Conservation (phyloP, 306 rosid genomes). For the Sindora glabra region DNA sequence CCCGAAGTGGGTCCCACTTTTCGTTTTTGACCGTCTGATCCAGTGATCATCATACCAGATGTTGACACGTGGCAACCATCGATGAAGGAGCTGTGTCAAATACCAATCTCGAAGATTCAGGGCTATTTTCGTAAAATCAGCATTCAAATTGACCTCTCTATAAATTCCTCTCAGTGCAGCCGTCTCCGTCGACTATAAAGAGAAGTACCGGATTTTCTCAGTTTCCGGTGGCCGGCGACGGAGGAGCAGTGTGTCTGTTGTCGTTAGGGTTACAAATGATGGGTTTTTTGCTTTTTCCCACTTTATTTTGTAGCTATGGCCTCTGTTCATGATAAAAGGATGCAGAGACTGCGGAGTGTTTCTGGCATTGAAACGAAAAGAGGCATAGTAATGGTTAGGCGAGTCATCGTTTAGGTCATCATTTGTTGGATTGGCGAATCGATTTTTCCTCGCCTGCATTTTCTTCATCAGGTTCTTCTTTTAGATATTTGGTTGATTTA, state of each 20-base stretch:
- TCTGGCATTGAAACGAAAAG: slow-evolving; percentile 24
- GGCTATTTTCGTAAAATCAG: slow-evolving; percentile 15
- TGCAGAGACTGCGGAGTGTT: slow-evolving; percentile 23
- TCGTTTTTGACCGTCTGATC: slow-evolving; percentile 19
- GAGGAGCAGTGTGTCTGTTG: not conserved
- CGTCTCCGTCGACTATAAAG: not conserved
- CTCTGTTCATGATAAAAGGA: slow-evolving; percentile 18
- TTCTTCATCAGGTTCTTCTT: not conserved
- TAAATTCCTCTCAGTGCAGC: not conserved
- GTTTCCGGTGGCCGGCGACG: not conserved
- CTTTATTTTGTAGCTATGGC: not conserved
- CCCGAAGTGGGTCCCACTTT: not conserved
- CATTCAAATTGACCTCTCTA: not conserved
- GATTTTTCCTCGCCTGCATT: slow-evolving; percentile 80
- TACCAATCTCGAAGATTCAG: not conserved
- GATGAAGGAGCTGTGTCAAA: not conserved
- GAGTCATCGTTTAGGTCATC: slow-evolving; percentile 93
- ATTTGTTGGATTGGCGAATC: slow-evolving; percentile 41
- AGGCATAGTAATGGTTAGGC: slow-evolving; percentile 49
- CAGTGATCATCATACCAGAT: not conserved
- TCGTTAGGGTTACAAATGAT: not conserved
- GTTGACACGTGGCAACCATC: slow-evolving; percentile 2
- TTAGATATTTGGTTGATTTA: not conserved
- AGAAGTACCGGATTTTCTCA: too few relatives aligned
- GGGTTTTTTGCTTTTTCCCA: not conserved